Evolutionary conservation across 2,329 filamentous ascomycete species (phyloP).

Genomic region (Orbilia blumenaviensis): DNA sequence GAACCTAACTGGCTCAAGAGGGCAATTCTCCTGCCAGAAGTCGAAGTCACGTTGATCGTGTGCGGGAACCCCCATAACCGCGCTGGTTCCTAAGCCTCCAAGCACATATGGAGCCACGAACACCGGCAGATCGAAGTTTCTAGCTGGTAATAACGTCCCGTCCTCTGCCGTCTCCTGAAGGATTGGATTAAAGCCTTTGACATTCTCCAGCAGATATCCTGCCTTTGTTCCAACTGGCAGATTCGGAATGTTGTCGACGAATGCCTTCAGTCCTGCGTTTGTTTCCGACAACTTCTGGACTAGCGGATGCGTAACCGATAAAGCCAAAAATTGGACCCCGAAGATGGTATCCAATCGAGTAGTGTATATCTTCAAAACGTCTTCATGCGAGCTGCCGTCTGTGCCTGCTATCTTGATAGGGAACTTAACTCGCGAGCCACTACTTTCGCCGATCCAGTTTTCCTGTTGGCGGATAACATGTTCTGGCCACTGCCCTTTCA

Average conservation of each 20-base stretch:
- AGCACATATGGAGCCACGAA: conserved; percentile 87
- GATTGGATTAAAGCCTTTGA: conserved; percentile 45
- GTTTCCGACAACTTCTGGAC: conserved; percentile 70
- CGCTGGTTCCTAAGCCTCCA: conserved; percentile 84
- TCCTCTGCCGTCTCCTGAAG: conserved; percentile 31
- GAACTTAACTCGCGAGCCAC: conserved; percentile 78
- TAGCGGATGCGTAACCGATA: conserved; percentile 77
- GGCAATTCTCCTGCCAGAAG: conserved; percentile 79
- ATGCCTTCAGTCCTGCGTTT: conserved; percentile 72
- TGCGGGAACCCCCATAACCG: conserved; percentile 90
- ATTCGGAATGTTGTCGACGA: conserved; percentile 68
- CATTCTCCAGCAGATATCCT: conserved; percentile 54
- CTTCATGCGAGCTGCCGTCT: conserved; percentile 58
- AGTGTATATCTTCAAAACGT: conserved; percentile 77
- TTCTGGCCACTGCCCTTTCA: conserved; percentile 80
- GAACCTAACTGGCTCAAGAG: conserved; percentile 68
- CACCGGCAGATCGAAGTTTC: conserved; percentile 72
- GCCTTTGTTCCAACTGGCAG: conserved; percentile 68
- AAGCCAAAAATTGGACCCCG: conserved; percentile 83
- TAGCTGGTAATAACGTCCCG: conserved; percentile 57
- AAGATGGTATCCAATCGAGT: conserved; percentile 87
- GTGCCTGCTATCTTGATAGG: conserved; percentile 59
- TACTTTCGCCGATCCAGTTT: conserved; percentile 86
- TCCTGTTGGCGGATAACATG: conserved; percentile 82
- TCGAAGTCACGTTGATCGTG: conserved; percentile 81